A percentile compares a stretch with the other conserved stretches of the same genome.
These are phyloP conservation scores for Salix viminalis DNA, from an alignment of 345 rosid genomes.

Conservation along the genomic window DNA sequence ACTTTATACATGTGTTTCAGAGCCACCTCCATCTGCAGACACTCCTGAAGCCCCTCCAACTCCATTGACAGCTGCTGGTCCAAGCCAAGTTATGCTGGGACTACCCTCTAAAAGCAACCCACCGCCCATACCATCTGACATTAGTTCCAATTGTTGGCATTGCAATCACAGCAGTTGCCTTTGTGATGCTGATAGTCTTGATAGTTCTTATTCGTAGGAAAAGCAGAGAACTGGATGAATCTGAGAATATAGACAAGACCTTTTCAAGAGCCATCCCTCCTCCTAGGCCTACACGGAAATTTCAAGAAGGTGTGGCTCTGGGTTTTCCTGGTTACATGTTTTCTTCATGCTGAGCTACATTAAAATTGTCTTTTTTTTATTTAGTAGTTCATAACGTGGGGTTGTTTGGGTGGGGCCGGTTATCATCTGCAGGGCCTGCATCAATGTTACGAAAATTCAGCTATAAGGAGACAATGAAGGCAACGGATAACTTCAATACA, in stretches of 20 bases:
- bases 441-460: constrained; percentile 67
- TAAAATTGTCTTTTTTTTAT: not conserved
- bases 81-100: constrained; percentile 47
- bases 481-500: constrained; percentile 64
- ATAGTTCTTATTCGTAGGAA: constrained; percentile 66
- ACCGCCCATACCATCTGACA: constrained; percentile 58
- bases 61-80: constrained; percentile 63
- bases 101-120: constrained; percentile 36
- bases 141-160: constrained; percentile 62
- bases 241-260: constrained; percentile 40
- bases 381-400: not conserved
- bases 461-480: constrained; percentile 75
- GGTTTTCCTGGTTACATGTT: constrained; percentile 10
- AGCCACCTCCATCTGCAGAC: constrained; percentile 38
- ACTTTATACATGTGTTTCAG: constrained; percentile 23
- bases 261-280: constrained; percentile 48
- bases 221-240: constrained; percentile 54
- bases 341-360: not conserved
- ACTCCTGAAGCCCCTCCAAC: constrained; percentile 54
- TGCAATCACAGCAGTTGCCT: constrained; percentile 54
- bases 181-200: constrained; percentile 55
- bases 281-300: constrained; percentile 45
- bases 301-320: constrained; percentile 57
- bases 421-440: constrained; percentile 47
- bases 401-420: not conserved